Evolutionary conservation across 148 eudicot species (phyloP).

Genomic region (Cornus controversa): DNA sequence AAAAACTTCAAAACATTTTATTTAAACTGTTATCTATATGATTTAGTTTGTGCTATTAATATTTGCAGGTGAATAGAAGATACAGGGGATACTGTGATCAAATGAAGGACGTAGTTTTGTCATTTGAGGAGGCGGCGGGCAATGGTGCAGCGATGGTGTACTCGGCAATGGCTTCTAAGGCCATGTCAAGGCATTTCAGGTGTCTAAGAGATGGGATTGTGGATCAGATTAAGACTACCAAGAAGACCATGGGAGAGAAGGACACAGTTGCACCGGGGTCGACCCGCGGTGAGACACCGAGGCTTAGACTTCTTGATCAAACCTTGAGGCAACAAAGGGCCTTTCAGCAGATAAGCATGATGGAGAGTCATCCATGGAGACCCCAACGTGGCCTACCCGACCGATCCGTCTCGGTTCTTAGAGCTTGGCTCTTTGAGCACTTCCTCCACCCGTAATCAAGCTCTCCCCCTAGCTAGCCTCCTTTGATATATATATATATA

Average conservation of each 20-base stretch:
- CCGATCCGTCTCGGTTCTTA: slow-evolving; percentile 81
- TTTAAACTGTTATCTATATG: background rate
- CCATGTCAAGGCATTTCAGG: slow-evolving; percentile 94
- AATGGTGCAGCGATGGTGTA: slow-evolving; percentile 61
- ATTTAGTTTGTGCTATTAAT: too few relatives aligned
- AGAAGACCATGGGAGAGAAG: slow-evolving; percentile 78
- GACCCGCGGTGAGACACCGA: slow-evolving; percentile 79
- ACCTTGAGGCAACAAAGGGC: slow-evolving; percentile 80
- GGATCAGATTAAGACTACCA: slow-evolving; percentile 65
- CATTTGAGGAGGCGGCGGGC: slow-evolving; percentile 82
- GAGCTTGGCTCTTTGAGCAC: slow-evolving; percentile 99
- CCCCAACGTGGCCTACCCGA: slow-evolving; percentile 96
- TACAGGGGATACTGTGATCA: slow-evolving; percentile 83
- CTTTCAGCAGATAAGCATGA: slow-evolving; percentile 71
- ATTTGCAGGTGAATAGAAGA: slow-evolving; percentile 76
- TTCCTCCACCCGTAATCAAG: slow-evolving; percentile 86
- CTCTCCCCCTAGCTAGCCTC: background rate
- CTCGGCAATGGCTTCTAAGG: slow-evolving; percentile 77
- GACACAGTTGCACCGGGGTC: slow-evolving; percentile 52
- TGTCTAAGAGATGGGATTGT: slow-evolving; percentile 79
- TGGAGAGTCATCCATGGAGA: slow-evolving; percentile 95
- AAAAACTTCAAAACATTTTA: background rate
- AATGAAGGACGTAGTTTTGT: slow-evolving; percentile 70
- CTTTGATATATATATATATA: too few relatives aligned
- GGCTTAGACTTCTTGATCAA: slow-evolving; percentile 83